Evolutionary conservation across 1,284 basidiomycete species (phyloP), one percentile per base, ranked within the genome.

Genomic region (Hemileia vastatrix): DNA sequence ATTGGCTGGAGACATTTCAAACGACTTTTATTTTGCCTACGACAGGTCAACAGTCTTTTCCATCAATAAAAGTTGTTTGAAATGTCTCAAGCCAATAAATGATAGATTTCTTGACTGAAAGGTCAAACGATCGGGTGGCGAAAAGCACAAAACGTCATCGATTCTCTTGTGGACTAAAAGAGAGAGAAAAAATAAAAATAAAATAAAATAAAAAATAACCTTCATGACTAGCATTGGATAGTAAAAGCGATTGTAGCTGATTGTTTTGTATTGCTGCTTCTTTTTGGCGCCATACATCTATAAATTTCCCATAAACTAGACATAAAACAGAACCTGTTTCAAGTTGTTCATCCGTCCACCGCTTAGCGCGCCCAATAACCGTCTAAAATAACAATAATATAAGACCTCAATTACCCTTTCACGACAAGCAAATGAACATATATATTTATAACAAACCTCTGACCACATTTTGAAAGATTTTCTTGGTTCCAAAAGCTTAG

Each of bases 191-290:
- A 27, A 19, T 24, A 58, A 24, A 24, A 21, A 21, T 48, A 44
- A 11, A 48, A 48, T 66, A 66, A 2, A 70, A 64, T 4, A 64
- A 66, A 5, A 65, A 74, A 72, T 66, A 72, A 82, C 88, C 86
- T 79, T 91, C 89, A 74, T 92, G 89, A 67, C 84, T 87, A 4
- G 90, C 90, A 75, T 93, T 92, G n/a, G 87, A 87, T 15, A 92
- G 77, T 50, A 93, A 71, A 2, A 92, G 78, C 58, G 86, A 86
- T 15, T 88, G 90, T 56, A 92, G 78, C 73, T 86, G 87, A 54
- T 85, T 90, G 11, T 83, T 83, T 72, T 84, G 84, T 66, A 89
- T 76, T 13, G 87, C 87, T 47, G 79, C 83, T 76, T 91, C 87
- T 71, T 89, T 88, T 73, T 91, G 86, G 67, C 89, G 78, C 89